These are phyloP conservation scores for Cardamine chenopodiifolia DNA, from an alignment of 345 rosid species.

Conservation along the genomic window DNA sequence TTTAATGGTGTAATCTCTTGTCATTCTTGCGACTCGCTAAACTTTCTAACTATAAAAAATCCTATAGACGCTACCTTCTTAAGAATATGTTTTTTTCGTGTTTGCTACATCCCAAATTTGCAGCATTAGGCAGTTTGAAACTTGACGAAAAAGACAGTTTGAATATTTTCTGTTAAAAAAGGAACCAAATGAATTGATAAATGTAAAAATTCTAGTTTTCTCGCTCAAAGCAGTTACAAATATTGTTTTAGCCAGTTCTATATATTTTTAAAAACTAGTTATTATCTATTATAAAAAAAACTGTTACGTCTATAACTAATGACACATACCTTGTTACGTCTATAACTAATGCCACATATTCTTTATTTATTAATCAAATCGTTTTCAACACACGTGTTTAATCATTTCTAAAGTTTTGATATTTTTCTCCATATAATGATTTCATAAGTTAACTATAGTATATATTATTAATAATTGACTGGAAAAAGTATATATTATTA, in stretches of 20 bases:
- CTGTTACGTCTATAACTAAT: too few species aligned
- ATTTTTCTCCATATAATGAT: too few species aligned
- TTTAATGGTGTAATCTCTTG: slow-evolving; percentile 24
- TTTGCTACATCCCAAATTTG: slow-evolving; percentile 19
- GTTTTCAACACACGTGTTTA: too few species aligned
- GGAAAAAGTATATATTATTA: too few species aligned
- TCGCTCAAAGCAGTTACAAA: background rate
- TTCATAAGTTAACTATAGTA: too few species aligned
- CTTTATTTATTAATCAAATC: too few species aligned
- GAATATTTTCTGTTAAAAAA: background rate
- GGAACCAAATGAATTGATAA: background rate
- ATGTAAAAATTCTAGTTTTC: background rate
- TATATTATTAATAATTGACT: too few species aligned
- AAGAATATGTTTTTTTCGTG: background rate
- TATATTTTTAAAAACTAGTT: too few species aligned
- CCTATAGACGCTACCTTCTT: background rate
- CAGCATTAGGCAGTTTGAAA: background rate
- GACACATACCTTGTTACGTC: too few species aligned
- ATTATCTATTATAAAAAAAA: too few species aligned
- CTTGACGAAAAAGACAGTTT: background rate
- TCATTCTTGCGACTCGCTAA: background rate
- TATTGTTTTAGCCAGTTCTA: background rate
- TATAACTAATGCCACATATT: too few species aligned
- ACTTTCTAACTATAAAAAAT: background rate
- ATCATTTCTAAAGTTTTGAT: too few species aligned